Evolutionary conservation across 106 monocot genomes (phyloP), one percentile per base, ranked within the genome.

Genomic region (Ottelia alismoides): DNA sequence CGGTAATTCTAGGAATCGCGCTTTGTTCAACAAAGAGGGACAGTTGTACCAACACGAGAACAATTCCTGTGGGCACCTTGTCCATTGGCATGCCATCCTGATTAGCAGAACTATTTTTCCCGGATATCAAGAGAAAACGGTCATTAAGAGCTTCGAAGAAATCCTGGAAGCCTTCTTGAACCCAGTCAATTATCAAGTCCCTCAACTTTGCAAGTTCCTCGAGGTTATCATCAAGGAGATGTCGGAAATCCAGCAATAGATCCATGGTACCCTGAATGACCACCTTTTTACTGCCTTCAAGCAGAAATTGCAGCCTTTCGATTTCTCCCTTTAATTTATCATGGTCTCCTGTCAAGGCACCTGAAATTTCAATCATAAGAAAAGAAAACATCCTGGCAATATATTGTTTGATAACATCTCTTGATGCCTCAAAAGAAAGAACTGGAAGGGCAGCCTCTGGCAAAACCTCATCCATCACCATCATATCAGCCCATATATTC

Each of bases 151-250:
- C 66, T 55, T 84, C 69, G 61, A 80, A 91, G 58, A 91, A 84
- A 7, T 66, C 74, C 65, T 91, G 90, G 25, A 91, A 91, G 35
- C 90, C 90, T 81, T 91, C 90, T 84, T 91, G 90, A 43, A 80
- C 84, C 77, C 84, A 78, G 51, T 84, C 84, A 51, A 70, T 69
- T 50, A 73, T 70, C 45, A 78, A 63, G 47, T 78, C 84, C 57
- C 65, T 84, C 58, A 84, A 52, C 58, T 81, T 91, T 28, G 32
- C 58, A 55, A 84, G 55, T 32, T 80, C 35, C 55, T 81, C 84
- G 23, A 77, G 52, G 52, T 80, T 75, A 49, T 75, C 84, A 53
- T 80, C 72, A 59, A 80, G 74, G 52, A 91, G 74, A 27, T 91
- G 74, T 20, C 70, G 66, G 55, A 84, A 81, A 60, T 84, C 90